These are phyloP conservation scores for Jimgerdemannia lactiflua DNA, from an alignment of 192 early-diverging fungal genomes.

Conservation along the genomic window DNA sequence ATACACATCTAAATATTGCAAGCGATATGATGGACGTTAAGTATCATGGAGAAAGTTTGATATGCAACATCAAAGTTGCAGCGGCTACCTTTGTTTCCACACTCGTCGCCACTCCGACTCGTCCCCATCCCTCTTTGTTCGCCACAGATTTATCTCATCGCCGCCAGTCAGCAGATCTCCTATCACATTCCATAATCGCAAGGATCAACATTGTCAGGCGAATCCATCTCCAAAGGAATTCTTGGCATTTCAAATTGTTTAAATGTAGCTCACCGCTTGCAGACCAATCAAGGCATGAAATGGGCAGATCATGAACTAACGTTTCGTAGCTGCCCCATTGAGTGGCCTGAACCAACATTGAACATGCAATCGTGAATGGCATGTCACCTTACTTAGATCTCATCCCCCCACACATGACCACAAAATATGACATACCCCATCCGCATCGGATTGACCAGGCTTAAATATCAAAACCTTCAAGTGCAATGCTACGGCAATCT, in stretches of 20 bases:
- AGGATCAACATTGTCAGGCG: background rate
- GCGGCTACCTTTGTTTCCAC: slow-evolving; percentile 38
- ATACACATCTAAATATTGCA: slow-evolving; percentile 21
- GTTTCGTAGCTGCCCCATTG: background rate
- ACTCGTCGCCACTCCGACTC: slow-evolving; percentile 25
- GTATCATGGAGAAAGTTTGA: background rate
- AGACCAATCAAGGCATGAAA: slow-evolving; percentile 15
- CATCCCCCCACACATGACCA: background rate
- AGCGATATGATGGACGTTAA: background rate
- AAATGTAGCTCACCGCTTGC: background rate
- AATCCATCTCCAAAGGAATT: background rate
- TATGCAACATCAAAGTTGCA: background rate
- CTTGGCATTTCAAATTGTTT: background rate
- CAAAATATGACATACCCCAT: slow-evolving; percentile 5
- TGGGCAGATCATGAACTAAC: slow-evolving; percentile 12
- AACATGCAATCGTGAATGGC: background rate
- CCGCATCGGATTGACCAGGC: slow-evolving; percentile 4
- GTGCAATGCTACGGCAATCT: slow-evolving; percentile 19
- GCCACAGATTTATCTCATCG: slow-evolving; percentile 29
- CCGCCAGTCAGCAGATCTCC: slow-evolving; percentile 36
- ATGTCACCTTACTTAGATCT: slow-evolving; percentile 4
- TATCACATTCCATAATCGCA: slow-evolving; percentile 4
- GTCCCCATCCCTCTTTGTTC: background rate
- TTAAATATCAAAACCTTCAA: slow-evolving; percentile 12
- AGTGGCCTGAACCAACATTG: background rate